Evolutionary conservation across 78 protist species (phyloP).

Genomic region (slime mould (Dictyostelium discoideum)): DNA sequence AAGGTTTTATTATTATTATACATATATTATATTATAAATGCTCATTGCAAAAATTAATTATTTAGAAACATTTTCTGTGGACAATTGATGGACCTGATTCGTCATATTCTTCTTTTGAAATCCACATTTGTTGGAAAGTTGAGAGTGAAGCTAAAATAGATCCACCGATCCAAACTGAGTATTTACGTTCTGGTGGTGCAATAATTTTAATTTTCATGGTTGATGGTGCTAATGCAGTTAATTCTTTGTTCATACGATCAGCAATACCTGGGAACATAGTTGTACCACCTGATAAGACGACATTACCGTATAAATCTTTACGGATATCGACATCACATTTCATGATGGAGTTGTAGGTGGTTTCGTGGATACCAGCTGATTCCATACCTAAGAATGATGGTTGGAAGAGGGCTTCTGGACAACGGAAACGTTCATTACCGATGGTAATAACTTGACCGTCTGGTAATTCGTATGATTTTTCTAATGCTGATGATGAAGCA

Average conservation of each 20-base stretch:
- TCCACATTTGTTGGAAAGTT: slow-evolving; percentile 85
- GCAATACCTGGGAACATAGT: slow-evolving; percentile 87
- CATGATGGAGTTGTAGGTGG: slow-evolving; percentile 62
- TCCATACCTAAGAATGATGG: slow-evolving; percentile 92
- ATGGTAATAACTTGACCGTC: slow-evolving; percentile 82
- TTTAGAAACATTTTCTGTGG: slow-evolving; percentile 11
- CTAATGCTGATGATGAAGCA: background rate
- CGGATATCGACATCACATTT: slow-evolving; percentile 81
- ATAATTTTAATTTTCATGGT: slow-evolving; percentile 41
- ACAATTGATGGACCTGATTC: slow-evolving; percentile 57
- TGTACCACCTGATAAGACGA: slow-evolving; percentile 93
- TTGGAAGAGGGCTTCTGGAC: slow-evolving; percentile 92
- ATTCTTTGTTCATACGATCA: slow-evolving; percentile 61
- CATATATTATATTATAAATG: background rate
- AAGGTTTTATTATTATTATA: background rate
- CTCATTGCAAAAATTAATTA: too few relatives aligned
- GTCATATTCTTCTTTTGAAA: slow-evolving; percentile 86
- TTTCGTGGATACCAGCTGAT: slow-evolving; percentile 72
- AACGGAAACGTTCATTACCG: slow-evolving; percentile 90
- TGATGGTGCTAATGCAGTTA: slow-evolving; percentile 75
- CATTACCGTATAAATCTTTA: slow-evolving; percentile 60
- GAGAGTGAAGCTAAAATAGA: slow-evolving; percentile 85
- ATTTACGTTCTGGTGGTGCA: slow-evolving; percentile 85
- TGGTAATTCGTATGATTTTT: slow-evolving; percentile 57
- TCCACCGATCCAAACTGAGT: slow-evolving; percentile 91